These are phyloP conservation scores for Ascochyta lentis DNA, from an alignment of 2,329 filamentous ascomycete species.

Conservation along the genomic window DNA sequence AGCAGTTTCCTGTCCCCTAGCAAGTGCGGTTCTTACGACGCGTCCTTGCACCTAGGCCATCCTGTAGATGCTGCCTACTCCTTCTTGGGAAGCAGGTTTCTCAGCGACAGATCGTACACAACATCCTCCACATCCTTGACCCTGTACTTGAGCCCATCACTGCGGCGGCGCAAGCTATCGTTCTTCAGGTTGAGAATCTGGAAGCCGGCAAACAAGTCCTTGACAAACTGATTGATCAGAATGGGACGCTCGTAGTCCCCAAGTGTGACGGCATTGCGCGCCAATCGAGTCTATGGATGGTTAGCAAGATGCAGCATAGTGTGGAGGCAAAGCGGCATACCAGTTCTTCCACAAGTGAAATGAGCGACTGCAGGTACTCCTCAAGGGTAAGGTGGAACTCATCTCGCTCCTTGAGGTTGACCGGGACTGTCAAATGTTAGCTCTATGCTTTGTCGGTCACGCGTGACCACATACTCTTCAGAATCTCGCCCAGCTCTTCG, in stretches of 20 bases:
- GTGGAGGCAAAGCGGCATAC: conserved; percentile 43
- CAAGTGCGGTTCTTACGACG: background rate
- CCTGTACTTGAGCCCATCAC: conserved; percentile 94
- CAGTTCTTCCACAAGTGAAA: conserved; percentile 87
- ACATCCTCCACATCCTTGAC: conserved; percentile 99
- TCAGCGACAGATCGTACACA: conserved; percentile 90
- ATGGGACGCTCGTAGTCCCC: conserved; percentile 87
- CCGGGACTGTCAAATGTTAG: conserved; percentile 68
- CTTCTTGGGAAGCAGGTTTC: conserved; percentile 70
- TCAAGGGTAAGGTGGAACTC: conserved; percentile 96
- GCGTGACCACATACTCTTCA: conserved; percentile 66
- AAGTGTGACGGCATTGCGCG: conserved; percentile 91
- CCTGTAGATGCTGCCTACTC: conserved; percentile 7
- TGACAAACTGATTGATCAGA: conserved; percentile 89
- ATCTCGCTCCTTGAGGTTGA: conserved; percentile 88
- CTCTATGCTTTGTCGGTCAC: background rate
- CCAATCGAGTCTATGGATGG: conserved; percentile 70
- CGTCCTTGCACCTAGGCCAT: background rate
- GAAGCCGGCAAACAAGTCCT: conserved; percentile 94
- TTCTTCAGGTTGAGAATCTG: conserved; percentile 98
- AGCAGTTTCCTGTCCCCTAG: background rate
- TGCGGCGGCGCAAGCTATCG: conserved; percentile 83
- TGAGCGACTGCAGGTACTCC: conserved; percentile 91
- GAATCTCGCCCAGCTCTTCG: conserved; percentile 80
- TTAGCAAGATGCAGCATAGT: conserved; percentile 7